Conservation (phyloP, 78 protist genomes). For the Planoprotostelium fungivorum region DNA sequence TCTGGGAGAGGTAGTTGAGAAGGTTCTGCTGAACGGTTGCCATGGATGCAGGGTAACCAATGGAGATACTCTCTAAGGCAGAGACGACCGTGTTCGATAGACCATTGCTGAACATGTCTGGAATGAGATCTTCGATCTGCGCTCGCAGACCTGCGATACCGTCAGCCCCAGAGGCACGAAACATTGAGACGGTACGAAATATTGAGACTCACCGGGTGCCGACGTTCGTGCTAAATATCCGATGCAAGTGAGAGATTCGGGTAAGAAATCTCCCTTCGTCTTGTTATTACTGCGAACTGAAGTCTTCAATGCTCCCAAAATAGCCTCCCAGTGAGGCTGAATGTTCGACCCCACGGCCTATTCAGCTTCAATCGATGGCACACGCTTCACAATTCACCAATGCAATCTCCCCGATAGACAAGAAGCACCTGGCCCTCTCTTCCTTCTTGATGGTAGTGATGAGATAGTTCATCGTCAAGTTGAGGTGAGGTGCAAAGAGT, state of each 20-base stretch:
- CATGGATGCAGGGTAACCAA: conserved; percentile 1
- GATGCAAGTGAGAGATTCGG: conserved; percentile 11
- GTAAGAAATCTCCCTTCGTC: background rate
- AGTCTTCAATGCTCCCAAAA: background rate
- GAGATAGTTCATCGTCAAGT: background rate
- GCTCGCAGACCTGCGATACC: background rate
- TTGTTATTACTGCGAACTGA: background rate
- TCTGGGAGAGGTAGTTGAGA: background rate
- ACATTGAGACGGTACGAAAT: no score
- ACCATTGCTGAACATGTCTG: conserved; percentile 3
- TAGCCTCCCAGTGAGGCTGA: background rate
- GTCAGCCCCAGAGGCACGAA: no score
- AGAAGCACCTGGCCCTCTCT: background rate
- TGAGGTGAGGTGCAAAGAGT: no score
- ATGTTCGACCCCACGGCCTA: background rate
- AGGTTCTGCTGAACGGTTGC: background rate
- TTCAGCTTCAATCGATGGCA: background rate
- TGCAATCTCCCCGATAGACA: conserved; percentile 16
- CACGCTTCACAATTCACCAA: background rate
- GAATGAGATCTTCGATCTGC: background rate
- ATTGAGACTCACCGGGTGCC: background rate
- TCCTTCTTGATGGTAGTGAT: background rate
- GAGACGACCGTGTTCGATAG: background rate
- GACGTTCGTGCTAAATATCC: background rate
- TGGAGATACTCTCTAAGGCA: conserved; percentile 9